Base-by-base conservation (phyloP, 2,329 filamentous ascomycete genomes). In the Rachicladosporium sp. region DNA sequence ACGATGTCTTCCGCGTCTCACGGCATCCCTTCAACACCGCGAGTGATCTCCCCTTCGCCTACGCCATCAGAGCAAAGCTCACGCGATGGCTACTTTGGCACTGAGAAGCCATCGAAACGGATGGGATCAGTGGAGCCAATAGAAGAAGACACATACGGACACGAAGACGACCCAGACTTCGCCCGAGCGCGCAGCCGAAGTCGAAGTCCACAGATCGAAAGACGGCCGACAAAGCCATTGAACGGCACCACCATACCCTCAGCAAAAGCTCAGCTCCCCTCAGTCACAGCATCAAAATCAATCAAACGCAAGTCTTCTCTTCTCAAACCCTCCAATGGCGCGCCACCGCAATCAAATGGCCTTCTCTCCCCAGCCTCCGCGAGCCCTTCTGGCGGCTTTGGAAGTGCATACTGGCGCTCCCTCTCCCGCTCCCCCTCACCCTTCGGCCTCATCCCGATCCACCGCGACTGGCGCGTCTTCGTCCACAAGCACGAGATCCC, bases 401-500 rank as follows among this genome's bases (percentile, higher is more conserved):
- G 70, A 35, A 78, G 80, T 46, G 82, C 81, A 66, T 85, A 74
- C 59, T 93, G 86, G 84, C 76, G 83, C 44, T 84, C 89, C 57
- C 75, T 95, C 58, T 94, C 86, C 53, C 76, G 91, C 46, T 93
- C 86, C 51, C 91, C 91, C 2, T 93, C 85, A 52, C 91, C 91
- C 7, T 72, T 96, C 4, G 91, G 91, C 6, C 71, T 96, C 36
- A 98, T 98, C 45, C 91, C 91, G 2, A 89, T 98, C 53, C 91
- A 98, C 61, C 73, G 84, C 44, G 82, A 91, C 57, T 98, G 91
- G 75, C 76, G 86, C 51, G 82, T 74, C 23, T 87, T 98, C 56
- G 84, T 73, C 46, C 91, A 98, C 71, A 87, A 86, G 54, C 89
- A 98, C 63, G 91, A 98, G 65, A 88, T 98, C 38, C 91, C 91